Base-by-base conservation (phyloP, 1,284 basidiomycete species). In the Cerrena zonata region DNA sequence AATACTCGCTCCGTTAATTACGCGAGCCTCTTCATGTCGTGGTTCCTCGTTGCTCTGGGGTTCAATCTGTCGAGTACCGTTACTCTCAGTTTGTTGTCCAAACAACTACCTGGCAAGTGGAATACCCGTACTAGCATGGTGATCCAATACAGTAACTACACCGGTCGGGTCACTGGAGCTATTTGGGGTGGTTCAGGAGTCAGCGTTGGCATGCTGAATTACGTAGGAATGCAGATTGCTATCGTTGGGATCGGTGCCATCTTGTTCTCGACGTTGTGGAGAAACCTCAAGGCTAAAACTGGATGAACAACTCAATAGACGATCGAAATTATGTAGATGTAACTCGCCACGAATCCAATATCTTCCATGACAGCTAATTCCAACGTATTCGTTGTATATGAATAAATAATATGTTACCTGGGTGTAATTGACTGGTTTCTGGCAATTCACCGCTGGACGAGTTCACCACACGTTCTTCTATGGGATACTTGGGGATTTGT, bases 1-100 rank as follows among this genome's bases (percentile, higher is more conserved):
- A 55, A 60, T 24, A 62, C 70, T 7, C 58, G 67, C 25, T 69
- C 60, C 24, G 65, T 83, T 21, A 71, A 64, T 24, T 82, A 78
- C 54, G 76, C 71, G 2, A 72, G 71, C 18, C 59, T 83, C n/a
- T 83, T 79, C 57, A 67, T 75, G 2, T 82, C 77, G 60, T 87
- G 86, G 84, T 82, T 78, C 70, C 69, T 78, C 23, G 68, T 86
- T 21, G 83, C 84, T 18, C 70, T 86, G 12, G 84, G 84, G 0
- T 87, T 86, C 70, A 86, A 86, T 63, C 68, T 85, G 27, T 76
- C 81, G 12, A 82, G 76, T 56, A 86, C 82, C 2, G 77, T 79
- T 46, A 86, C 84, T 25, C 68, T 85, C 47, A 82, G 80, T 52
- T 61, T 85, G 50, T 65, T 86, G 18, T 80, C 78, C 54, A 86